phyloP scores from a whole-genome alignment of 2,329 filamentous ascomycete genomes.

The Myriosclerotinia curreyana region DNA sequence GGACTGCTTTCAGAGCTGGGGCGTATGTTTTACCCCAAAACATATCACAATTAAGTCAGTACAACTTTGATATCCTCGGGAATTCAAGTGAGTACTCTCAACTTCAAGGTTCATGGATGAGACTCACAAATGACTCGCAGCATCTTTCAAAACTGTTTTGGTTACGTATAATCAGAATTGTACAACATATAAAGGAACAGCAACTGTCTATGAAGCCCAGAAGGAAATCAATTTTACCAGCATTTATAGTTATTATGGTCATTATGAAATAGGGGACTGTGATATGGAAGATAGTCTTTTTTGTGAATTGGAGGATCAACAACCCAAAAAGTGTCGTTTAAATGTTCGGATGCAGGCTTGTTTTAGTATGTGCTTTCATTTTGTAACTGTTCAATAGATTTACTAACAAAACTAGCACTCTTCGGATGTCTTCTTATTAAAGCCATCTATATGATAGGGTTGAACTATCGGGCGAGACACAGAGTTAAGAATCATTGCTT shows the following conservation, averaged over 20 bases:
- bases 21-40: conserved; percentile 23
- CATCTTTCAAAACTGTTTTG: conserved; percentile 24
- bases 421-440: conserved; percentile 30
- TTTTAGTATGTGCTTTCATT: conserved; percentile 22
- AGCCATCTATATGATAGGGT: conserved; percentile 30
- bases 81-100: conserved; percentile 16
- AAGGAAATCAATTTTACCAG: not conserved
- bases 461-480: conserved; percentile 25
- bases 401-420: conserved; percentile 13
- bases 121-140: not conserved
- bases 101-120: not conserved
- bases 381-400: not conserved
- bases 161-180: conserved; percentile 24
- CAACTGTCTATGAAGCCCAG: not conserved
- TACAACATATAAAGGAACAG: conserved; percentile 15
- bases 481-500: conserved; percentile 26
- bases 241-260: not conserved
- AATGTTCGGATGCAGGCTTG: conserved; percentile 32
- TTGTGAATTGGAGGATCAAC: conserved; percentile 19
- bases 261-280: conserved; percentile 20
- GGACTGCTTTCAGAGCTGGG: conserved; percentile 26
- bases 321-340: conserved; percentile 24
- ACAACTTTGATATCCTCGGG: conserved; percentile 7
- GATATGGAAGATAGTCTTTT: not conserved
- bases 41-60: conserved; percentile 9